A percentile compares a stretch with the other conserved stretches of the same genome.
These are phyloP conservation scores for Plasmodium adleri DNA, from an alignment of 169 alveolate genomes.

Conservation along the genomic window DNA sequence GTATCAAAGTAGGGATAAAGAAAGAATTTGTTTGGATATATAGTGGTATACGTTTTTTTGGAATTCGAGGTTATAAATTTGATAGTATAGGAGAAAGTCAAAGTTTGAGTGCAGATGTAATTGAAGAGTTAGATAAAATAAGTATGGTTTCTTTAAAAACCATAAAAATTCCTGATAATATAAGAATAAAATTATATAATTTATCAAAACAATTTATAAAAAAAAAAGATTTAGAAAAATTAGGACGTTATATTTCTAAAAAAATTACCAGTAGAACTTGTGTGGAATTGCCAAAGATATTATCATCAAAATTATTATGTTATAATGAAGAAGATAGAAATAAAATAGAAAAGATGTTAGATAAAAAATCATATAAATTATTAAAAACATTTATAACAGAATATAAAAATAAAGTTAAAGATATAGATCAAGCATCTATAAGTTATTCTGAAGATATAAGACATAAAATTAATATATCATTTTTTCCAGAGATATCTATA, in stretches of 20 bases:
- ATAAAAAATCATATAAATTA: constrained; percentile 78
- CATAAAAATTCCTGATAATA: constrained; percentile 82
- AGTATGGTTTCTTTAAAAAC: constrained; percentile 56
- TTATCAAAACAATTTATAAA: constrained; percentile 79
- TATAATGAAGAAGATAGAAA: constrained; percentile 35
- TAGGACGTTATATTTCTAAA: constrained; percentile 82
- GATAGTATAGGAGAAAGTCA: constrained; percentile 58
- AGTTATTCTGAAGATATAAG: constrained; percentile 85
- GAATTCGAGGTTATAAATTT: constrained; percentile 36
- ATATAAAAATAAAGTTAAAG: constrained; percentile 79
- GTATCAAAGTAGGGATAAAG: no score
- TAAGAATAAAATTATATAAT: constrained; percentile 79
- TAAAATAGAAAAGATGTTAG: constrained; percentile 59
- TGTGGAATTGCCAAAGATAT: constrained; percentile 88
- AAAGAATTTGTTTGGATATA: background rate
- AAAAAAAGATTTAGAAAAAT: constrained; percentile 87
- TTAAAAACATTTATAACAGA: constrained; percentile 72
- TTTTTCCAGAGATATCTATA: constrained; percentile 78
- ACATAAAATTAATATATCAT: constrained; percentile 77
- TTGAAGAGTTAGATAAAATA: constrained; percentile 45
- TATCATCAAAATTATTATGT: constrained; percentile 82
- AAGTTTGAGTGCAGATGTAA: constrained; percentile 59
- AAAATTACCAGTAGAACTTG: constrained; percentile 84
- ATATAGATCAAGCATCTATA: constrained; percentile 82
- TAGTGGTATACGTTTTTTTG: background rate